Conservation (phyloP, 2,329 filamentous ascomycete species). For the Penicillium expansum region DNA sequence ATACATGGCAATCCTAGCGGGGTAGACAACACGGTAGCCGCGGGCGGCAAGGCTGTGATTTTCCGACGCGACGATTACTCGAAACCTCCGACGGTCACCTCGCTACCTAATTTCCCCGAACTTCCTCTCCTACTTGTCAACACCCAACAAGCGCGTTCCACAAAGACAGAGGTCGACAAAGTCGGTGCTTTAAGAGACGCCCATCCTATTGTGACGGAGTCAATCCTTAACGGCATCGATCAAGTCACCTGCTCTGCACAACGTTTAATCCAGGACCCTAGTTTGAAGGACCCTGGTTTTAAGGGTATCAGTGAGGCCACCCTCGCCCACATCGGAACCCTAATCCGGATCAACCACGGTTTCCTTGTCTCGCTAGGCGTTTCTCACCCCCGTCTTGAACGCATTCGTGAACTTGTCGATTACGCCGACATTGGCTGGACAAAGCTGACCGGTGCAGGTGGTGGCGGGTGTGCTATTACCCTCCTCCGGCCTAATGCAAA, state of each 20-base stretch:
- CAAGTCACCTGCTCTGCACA: conserved; percentile 56
- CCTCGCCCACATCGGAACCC: conserved; percentile 73
- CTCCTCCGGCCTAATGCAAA: conserved; percentile 69
- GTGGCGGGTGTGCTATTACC: conserved; percentile 93
- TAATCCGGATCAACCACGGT: conserved; percentile 93
- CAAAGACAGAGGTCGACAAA: conserved; percentile 79
- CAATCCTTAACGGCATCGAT: conserved; percentile 83
- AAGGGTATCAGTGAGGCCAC: conserved; percentile 62
- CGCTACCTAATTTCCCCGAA: conserved; percentile 85
- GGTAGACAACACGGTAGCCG: conserved; percentile 93
- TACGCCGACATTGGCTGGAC: conserved; percentile 91
- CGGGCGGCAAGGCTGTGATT: conserved; percentile 89
- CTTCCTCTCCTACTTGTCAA: conserved; percentile 86
- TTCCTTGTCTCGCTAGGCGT: conserved; percentile 87
- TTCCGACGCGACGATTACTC: conserved; percentile 78
- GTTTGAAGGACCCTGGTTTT: conserved; percentile 70
- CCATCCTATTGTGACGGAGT: conserved; percentile 74
- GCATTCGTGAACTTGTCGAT: conserved; percentile 86
- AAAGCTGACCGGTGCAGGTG: conserved; percentile 92
- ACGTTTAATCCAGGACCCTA: conserved; percentile 53
- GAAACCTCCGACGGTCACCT: conserved; percentile 71
- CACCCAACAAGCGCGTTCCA: conserved; percentile 83
- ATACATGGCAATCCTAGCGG: conserved; percentile 97
- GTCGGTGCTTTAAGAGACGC: conserved; percentile 68
- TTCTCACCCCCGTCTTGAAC: conserved; percentile 88